A percentile compares a stretch with the other conserved stretches of the same genome.
Conservation (phyloP, 768 basidiomycete species). For the Leccinum arenicola region DNA sequence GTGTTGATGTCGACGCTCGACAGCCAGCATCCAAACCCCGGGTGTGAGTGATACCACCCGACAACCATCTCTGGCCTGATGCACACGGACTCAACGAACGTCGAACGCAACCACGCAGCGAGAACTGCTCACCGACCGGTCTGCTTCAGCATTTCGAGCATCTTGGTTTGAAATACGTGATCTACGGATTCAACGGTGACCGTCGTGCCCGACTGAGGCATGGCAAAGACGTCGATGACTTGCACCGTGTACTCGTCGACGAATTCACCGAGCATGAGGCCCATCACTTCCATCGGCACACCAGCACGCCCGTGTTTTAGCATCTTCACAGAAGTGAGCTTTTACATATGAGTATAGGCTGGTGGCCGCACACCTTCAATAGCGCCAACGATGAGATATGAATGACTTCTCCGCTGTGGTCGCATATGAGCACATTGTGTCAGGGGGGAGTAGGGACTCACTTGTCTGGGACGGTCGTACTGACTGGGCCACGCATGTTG, state of each 20-base stretch:
- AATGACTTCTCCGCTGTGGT: conserved; percentile 80
- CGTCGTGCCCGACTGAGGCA: conserved; percentile 97
- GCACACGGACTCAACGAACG: conserved; percentile 6
- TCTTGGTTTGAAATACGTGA: conserved; percentile 97
- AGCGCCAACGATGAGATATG: conserved; percentile 98
- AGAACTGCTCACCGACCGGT: conserved; percentile 76
- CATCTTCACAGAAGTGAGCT: conserved; percentile 62
- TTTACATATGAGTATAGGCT: background rate
- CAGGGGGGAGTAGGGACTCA: conserved; percentile 31
- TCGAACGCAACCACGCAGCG: conserved; percentile 1
- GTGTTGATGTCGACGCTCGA: conserved; percentile 99
- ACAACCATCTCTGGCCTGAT: conserved; percentile 93
- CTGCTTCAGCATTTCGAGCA: conserved; percentile 99
- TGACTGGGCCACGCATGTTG: conserved; percentile 40
- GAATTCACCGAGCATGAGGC: conserved; percentile 95
- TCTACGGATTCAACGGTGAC: conserved; percentile 98
- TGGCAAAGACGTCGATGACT: conserved; percentile 96
- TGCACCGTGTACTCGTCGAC: conserved; percentile 97
- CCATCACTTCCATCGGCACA: conserved; percentile 99
- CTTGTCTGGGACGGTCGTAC: conserved; percentile 73
- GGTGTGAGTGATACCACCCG: conserved; percentile 99
- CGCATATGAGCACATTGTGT: conserved; percentile 1
- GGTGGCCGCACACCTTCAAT: conserved; percentile 66
- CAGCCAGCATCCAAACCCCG: conserved; percentile 99
- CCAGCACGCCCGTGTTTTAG: conserved; percentile 98